These are phyloP conservation scores for Phytophthora pistaciae DNA, from an alignment of 352 stramenopile species.

Conservation along the genomic window DNA sequence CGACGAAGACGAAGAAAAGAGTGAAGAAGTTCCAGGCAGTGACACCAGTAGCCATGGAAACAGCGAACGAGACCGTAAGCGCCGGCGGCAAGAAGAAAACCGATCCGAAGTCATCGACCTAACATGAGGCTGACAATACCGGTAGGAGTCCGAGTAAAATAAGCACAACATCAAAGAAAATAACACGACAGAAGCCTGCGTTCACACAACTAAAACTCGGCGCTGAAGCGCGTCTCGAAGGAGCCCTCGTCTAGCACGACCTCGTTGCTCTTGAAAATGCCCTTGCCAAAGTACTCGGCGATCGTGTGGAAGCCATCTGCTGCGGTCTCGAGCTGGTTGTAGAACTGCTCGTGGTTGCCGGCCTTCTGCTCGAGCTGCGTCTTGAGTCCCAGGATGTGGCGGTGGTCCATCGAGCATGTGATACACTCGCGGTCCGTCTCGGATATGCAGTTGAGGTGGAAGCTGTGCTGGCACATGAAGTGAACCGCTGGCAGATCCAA, in stretches of 20 bases:
- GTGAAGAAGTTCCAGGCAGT: neutral
- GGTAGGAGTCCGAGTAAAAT: conserved; percentile 21
- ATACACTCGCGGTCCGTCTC: conserved; percentile 92
- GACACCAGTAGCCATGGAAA: neutral
- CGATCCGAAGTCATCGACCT: conserved; percentile 36
- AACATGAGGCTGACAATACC: conserved; percentile 27
- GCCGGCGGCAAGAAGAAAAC: conserved; percentile 16
- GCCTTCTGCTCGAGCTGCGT: conserved; percentile 90
- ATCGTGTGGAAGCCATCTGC: conserved; percentile 92
- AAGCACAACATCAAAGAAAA: conserved; percentile 12
- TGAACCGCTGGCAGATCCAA: conserved; percentile 92
- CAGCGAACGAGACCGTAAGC: conserved; percentile 14
- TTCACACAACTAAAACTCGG: conserved; percentile 72
- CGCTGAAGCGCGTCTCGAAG: conserved; percentile 85
- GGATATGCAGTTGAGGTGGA: conserved; percentile 91
- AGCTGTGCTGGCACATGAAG: conserved; percentile 93
- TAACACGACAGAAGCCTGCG: neutral
- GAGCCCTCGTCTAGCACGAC: conserved; percentile 67
- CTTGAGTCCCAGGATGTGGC: conserved; percentile 87
- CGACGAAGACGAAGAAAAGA: conserved; percentile 17
- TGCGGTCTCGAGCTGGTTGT: conserved; percentile 91
- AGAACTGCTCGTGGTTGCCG: conserved; percentile 94
- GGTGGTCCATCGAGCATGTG: conserved; percentile 88
- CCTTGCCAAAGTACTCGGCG: conserved; percentile 94
- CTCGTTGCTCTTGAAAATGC: conserved; percentile 90